These are phyloP conservation scores for Apiotrichum laibachii DNA, from an alignment of 1,284 basidiomycete species.

Conservation along the genomic window DNA sequence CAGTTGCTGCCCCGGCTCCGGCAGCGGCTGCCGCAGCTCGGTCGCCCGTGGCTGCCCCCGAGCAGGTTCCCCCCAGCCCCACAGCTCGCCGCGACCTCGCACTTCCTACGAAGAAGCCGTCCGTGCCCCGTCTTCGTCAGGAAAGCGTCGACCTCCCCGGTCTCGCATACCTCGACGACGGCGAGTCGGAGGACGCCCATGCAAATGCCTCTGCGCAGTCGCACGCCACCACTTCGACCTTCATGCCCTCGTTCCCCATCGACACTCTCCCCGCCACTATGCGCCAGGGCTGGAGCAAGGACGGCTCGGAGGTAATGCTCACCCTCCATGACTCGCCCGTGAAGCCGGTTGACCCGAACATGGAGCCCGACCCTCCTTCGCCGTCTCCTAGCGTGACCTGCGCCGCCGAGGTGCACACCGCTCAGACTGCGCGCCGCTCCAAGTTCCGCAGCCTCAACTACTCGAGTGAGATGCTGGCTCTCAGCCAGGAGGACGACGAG, in stretches of 20 bases:
- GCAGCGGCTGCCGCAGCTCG: not conserved
- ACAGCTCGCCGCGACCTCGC: too few species aligned
- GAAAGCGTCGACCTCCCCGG: not conserved
- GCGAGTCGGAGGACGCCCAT: constrained; percentile 1
- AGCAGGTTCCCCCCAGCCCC: too few species aligned
- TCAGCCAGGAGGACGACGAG: not conserved
- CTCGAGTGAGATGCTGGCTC: not conserved
- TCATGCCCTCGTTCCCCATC: not conserved
- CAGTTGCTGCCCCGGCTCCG: not conserved
- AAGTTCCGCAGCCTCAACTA: not conserved
- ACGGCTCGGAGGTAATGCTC: too few species aligned
- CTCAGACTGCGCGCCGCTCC: constrained; percentile 6
- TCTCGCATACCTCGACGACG: constrained; percentile 4
- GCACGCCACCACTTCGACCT: not conserved
- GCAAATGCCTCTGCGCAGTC: not conserved
- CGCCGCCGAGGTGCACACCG: constrained; percentile 1
- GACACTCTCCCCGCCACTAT: not conserved
- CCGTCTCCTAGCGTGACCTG: not conserved
- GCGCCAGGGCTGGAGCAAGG: not conserved
- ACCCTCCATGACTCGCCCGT: not conserved
- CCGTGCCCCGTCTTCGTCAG: not conserved
- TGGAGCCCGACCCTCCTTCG: constrained; percentile 1
- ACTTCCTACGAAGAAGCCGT: not conserved
- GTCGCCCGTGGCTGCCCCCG: not conserved
- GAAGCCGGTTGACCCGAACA: not conserved